Evolutionary conservation across 108 stramenopile genomes (phyloP).

Genomic region (Phaeodactylum tricornutum): DNA sequence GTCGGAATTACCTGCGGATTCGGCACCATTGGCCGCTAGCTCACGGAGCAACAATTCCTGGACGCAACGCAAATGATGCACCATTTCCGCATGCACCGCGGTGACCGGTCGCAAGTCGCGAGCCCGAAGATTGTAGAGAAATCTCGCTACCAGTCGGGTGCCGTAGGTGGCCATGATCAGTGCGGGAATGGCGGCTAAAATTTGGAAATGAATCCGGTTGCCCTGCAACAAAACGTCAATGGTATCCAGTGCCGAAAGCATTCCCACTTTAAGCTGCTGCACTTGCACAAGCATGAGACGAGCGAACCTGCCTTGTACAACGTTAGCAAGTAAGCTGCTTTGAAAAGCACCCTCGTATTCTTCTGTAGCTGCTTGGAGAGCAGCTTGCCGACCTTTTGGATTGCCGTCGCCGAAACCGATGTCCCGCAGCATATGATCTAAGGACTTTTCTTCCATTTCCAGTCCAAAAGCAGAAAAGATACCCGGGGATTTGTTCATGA

Average conservation of each 20-base stretch:
- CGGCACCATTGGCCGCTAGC: no score
- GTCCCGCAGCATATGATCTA: slow-evolving; percentile 71
- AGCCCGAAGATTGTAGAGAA: slow-evolving; percentile 47
- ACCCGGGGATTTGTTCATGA: slow-evolving; percentile 27
- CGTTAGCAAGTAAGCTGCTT: slow-evolving; percentile 33
- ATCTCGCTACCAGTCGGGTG: slow-evolving; percentile 37
- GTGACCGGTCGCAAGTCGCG: slow-evolving; percentile 48
- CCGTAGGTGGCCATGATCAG: slow-evolving; percentile 47
- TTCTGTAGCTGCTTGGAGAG: slow-evolving; percentile 38
- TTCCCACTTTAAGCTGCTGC: slow-evolving; percentile 69
- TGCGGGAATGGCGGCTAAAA: slow-evolving; percentile 66
- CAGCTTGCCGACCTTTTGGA: slow-evolving; percentile 26
- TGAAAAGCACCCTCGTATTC: slow-evolving; percentile 55
- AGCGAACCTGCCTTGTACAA: slow-evolving; percentile 32
- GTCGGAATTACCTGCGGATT: neutral
- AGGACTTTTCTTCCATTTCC: slow-evolving; percentile 45
- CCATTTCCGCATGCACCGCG: slow-evolving; percentile 66
- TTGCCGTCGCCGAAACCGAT: slow-evolving; percentile 74
- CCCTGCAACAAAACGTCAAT: slow-evolving; percentile 61
- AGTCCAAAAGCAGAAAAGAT: slow-evolving; percentile 50
- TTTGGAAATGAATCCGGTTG: slow-evolving; percentile 61
- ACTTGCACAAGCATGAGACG: slow-evolving; percentile 72
- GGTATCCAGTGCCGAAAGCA: slow-evolving; percentile 59
- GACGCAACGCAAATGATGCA: slow-evolving; percentile 43
- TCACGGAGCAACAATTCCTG: slow-evolving; percentile 45